Percentiles rank a stretch among this genome's conserved stretches.
phyloP scores from a whole-genome alignment of 2,329 filamentous ascomycete species.

The Alternaria sp. region DNA sequence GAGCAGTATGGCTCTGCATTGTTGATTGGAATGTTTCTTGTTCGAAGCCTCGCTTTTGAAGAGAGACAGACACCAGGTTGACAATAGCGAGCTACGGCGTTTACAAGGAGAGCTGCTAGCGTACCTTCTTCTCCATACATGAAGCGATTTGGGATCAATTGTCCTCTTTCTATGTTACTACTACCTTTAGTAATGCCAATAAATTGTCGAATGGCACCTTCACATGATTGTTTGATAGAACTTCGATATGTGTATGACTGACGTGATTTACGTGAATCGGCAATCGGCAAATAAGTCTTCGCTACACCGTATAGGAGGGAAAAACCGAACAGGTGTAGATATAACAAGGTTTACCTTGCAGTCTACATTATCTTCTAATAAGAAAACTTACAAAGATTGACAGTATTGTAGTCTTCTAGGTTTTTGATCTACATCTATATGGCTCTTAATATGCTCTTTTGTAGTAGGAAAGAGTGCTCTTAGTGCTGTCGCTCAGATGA shows the following conservation, averaged over 20 bases:
- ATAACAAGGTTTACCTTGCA: too few relatives aligned
- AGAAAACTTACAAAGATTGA: neutral
- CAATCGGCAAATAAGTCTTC: neutral
- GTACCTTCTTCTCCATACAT: constrained; percentile 27
- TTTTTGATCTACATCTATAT: too few relatives aligned
- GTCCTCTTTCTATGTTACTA: constrained; percentile 41
- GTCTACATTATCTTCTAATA: too few relatives aligned
- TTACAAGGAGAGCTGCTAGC: constrained; percentile 29
- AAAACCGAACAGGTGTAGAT: too few relatives aligned
- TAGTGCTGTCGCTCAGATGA: too few relatives aligned
- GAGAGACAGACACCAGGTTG: constrained; percentile 26
- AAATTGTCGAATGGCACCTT: constrained; percentile 28
- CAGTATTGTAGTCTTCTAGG: too few relatives aligned
- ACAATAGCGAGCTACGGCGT: constrained; percentile 30
- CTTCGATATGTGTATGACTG: neutral
- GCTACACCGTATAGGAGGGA: neutral
- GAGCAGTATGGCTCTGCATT: constrained; percentile 37
- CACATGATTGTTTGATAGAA: neutral
- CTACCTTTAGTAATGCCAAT: constrained; percentile 40
- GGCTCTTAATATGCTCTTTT: too few relatives aligned
- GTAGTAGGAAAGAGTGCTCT: too few relatives aligned
- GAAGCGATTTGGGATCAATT: constrained; percentile 36
- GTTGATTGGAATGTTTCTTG: constrained; percentile 37
- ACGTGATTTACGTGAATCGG: neutral
- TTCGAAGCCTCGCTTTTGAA: constrained; percentile 34